Conservation (phyloP, 2,329 filamentous ascomycete species). For the Xylaria sp. region DNA sequence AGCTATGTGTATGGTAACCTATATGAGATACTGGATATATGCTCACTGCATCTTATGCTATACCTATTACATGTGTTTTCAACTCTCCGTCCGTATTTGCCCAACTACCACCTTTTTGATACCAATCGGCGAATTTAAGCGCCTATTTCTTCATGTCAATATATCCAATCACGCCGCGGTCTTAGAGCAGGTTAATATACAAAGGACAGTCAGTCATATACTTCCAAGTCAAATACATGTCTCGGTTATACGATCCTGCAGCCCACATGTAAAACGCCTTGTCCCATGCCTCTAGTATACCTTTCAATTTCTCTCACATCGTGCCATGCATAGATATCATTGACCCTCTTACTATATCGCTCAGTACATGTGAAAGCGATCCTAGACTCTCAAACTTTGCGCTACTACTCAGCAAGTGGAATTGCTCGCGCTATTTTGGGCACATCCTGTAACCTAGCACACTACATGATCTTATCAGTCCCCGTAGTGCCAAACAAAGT, state of each 20-base stretch:
- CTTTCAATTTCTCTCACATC: too few relatives aligned
- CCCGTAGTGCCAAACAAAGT: too few relatives aligned
- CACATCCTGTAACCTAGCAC: neutral
- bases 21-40: neutral
- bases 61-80: neutral
- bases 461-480: neutral
- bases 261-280: too few relatives aligned
- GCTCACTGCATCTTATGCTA: too few relatives aligned
- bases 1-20: neutral
- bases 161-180: neutral
- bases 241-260: neutral
- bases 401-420: neutral
- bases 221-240: too few relatives aligned
- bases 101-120: neutral
- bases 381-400: neutral
- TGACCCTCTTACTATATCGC: neutral
- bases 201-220: too few relatives aligned
- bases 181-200: too few relatives aligned
- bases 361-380: neutral
- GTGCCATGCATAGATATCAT: too few relatives aligned
- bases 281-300: too few relatives aligned
- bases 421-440: constrained; percentile 16
- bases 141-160: neutral
- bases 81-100: too few relatives aligned
- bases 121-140: neutral